Percentiles rank a stretch among this genome's conserved stretches.
Evolutionary conservation across 441 rosid species (phyloP).

Genomic region (Mallotus repandus): DNA sequence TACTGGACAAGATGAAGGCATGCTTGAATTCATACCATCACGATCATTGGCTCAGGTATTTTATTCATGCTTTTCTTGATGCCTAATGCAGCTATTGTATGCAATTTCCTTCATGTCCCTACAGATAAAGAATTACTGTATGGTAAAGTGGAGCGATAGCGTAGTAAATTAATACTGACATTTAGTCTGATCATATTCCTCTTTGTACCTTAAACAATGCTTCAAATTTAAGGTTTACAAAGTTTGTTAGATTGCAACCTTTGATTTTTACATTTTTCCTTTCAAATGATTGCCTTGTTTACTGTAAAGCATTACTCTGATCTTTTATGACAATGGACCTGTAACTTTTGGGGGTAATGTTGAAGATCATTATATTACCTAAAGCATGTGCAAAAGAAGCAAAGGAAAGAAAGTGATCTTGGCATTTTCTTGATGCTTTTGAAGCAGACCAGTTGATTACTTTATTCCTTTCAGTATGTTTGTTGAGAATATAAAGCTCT

Average conservation of each 20-base stretch:
- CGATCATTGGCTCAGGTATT: conserved; percentile 89
- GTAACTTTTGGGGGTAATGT: neutral
- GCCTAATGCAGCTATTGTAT: conserved; percentile 4
- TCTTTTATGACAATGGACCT: neutral
- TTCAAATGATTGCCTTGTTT: conserved; percentile 8
- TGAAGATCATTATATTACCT: neutral
- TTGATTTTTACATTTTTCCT: neutral
- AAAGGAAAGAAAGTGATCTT: neutral
- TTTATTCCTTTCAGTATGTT: neutral
- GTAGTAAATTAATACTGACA: neutral
- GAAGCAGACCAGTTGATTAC: neutral
- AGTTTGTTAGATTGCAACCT: conserved; percentile 10
- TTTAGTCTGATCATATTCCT: neutral
- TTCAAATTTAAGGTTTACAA: neutral
- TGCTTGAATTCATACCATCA: conserved; percentile 97
- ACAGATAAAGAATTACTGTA: neutral
- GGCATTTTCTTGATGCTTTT: neutral
- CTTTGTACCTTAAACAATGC: neutral
- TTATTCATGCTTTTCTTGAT: conserved; percentile 17
- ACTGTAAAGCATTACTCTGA: neutral
- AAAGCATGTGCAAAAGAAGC: neutral
- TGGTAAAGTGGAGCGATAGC: neutral
- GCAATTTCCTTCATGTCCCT: neutral
- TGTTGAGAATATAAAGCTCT: neutral
- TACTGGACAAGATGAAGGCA: conserved; percentile 98